These are phyloP conservation scores for Epichloe sylvatica DNA, from an alignment of 2,329 filamentous ascomycete genomes.

Conservation along the genomic window DNA sequence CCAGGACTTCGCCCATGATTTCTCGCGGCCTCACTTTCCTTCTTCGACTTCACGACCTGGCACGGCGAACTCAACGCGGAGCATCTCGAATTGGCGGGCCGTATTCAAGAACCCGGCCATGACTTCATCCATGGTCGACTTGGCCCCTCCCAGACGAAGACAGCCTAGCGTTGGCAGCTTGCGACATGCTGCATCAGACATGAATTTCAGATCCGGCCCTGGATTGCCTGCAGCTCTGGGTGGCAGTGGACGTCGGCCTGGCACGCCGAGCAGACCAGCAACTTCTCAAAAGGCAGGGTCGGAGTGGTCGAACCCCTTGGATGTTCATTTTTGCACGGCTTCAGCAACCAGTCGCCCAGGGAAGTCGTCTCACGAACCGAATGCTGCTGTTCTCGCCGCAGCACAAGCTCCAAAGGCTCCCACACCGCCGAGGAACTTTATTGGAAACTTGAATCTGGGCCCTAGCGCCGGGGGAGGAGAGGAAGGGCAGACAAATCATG, in stretches of 20 bases:
- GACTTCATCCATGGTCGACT: slow-evolving; percentile 32
- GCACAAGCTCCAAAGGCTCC: background rate
- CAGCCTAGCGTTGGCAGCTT: slow-evolving; percentile 15
- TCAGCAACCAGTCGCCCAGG: slow-evolving; percentile 7
- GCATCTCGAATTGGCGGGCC: slow-evolving; percentile 16
- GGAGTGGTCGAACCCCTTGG: slow-evolving; percentile 33
- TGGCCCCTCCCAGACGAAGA: slow-evolving; percentile 19
- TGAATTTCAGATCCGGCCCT: slow-evolving; percentile 19
- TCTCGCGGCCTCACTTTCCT: slow-evolving; percentile 20
- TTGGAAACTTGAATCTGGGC: slow-evolving; percentile 29
- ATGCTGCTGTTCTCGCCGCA: background rate
- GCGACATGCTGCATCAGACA: slow-evolving; percentile 24
- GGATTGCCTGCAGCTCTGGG: slow-evolving; percentile 21
- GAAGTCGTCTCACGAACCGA: slow-evolving; percentile 1
- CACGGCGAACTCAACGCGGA: slow-evolving; percentile 24
- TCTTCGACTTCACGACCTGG: slow-evolving; percentile 21
- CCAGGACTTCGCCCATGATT: slow-evolving; percentile 24
- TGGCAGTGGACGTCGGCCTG: slow-evolving; percentile 17
- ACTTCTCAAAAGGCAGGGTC: slow-evolving; percentile 23
- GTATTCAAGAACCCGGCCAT: slow-evolving; percentile 24
- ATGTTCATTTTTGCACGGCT: slow-evolving; percentile 28
- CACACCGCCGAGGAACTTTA: slow-evolving; percentile 21
- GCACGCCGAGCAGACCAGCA: slow-evolving; percentile 10
- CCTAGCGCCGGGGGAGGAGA: background rate
- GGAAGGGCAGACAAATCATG: background rate